phyloP scores from a whole-genome alignment of 164 flowering plant species.

The Protea cynaroides region DNA sequence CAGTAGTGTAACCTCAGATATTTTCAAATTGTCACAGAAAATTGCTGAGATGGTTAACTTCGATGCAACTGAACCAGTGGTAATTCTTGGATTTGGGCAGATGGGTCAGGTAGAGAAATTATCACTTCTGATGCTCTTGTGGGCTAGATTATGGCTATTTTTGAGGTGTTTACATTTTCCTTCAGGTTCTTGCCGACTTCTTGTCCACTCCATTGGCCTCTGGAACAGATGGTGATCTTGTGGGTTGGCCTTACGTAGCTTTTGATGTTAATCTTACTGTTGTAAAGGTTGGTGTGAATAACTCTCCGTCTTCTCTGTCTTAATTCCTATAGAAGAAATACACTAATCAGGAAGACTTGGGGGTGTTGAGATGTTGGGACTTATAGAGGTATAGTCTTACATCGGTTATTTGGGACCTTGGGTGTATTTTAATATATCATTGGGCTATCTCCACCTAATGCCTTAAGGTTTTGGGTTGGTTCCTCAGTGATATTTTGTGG shows the following conservation, averaged over 20 bases:
- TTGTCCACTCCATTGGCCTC: constrained; percentile 84
- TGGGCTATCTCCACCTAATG: too few relatives aligned
- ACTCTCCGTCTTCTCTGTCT: not conserved
- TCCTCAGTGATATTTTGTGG: too few relatives aligned
- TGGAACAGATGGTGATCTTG: constrained; percentile 52
- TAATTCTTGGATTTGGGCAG: constrained; percentile 91
- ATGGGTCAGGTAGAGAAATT: constrained; percentile 82
- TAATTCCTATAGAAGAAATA: not conserved
- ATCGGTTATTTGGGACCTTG: too few relatives aligned
- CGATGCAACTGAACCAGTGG: constrained; percentile 83
- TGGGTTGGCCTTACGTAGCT: constrained; percentile 82
- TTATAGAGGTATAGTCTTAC: too few relatives aligned
- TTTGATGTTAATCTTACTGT: constrained; percentile 85
- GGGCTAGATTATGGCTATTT: not conserved
- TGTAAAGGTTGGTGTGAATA: constrained; percentile 63
- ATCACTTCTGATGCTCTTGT: not conserved
- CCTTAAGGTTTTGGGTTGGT: too few relatives aligned
- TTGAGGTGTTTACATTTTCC: constrained; percentile 7
- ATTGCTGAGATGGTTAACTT: constrained; percentile 47
- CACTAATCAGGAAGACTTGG: too few relatives aligned
- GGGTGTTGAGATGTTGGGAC: too few relatives aligned
- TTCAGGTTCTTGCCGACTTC: constrained; percentile 92
- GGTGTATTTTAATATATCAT: too few relatives aligned
- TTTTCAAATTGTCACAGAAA: constrained; percentile 40
- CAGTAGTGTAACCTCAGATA: constrained; percentile 4